Conservation (phyloP, 345 rosid genomes). For the Gossypium bickii region DNA sequence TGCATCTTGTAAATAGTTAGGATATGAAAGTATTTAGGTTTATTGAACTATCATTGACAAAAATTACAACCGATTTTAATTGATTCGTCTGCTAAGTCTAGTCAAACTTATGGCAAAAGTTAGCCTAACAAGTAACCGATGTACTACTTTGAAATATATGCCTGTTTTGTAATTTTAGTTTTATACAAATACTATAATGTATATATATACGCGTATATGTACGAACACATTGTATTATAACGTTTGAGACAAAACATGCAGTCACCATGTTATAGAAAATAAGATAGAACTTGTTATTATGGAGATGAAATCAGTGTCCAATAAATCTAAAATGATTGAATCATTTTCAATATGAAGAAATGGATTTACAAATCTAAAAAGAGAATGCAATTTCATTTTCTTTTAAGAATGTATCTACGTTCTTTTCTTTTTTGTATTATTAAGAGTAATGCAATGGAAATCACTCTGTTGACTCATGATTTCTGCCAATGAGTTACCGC, state of each 20-base stretch:
- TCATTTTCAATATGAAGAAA: no score
- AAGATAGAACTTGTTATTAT: no score
- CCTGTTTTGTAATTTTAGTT: background rate
- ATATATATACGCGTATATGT: no score
- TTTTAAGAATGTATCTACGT: no score
- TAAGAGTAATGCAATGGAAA: no score
- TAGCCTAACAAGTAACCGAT: background rate
- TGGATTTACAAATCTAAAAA: background rate
- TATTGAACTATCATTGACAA: background rate
- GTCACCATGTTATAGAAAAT: no score
- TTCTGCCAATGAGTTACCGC: slow-evolving; percentile 13
- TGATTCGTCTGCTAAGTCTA: background rate
- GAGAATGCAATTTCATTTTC: background rate
- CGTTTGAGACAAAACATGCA: no score
- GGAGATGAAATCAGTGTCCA: background rate
- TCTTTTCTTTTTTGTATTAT: no score
- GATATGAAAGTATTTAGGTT: background rate
- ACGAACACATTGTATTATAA: no score
- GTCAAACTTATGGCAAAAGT: background rate
- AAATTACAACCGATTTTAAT: background rate
- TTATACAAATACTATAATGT: background rate
- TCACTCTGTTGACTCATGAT: no score
- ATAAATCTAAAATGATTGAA: background rate
- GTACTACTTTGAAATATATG: background rate
- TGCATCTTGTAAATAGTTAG: slow-evolving; percentile 1